Evolutionary conservation across 768 basidiomycete species (phyloP), one percentile per base, ranked within the genome.

Genomic region (Lactarius trivialis): DNA sequence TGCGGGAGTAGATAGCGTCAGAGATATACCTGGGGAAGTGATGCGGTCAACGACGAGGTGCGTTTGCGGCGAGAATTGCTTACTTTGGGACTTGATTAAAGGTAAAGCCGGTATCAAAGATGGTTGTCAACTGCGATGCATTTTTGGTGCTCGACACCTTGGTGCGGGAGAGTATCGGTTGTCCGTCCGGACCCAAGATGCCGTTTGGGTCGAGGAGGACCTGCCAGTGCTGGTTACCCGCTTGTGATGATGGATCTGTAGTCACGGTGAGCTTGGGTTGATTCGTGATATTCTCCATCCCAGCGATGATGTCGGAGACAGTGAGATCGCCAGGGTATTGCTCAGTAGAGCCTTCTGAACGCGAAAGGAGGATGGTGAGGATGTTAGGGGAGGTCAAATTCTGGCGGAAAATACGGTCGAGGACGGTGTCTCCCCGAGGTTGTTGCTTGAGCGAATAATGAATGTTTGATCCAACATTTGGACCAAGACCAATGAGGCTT

Each of bases 51-150:
- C 68, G 32, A 52, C 61, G 43, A 63, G 68, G 6, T 36, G 11
- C 9, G 21, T 36, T 48, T 43, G 39, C 66, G 32, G 30, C 59
- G 21, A 64, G 45, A 19, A 3, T 12, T 21, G 53, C 75, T 51
- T 70, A 82, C 82, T 74, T 65, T 55, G 84, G 77, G 41, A 88
- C 77, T 69, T 88, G 87, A 14, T 85, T 80, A 2, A 88, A 74
- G 0, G 85, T 79, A 70, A 86, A 89, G 0, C 89, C 88, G 4
- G 85, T 84, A 69, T 91, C 89, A 33, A 89, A 74, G 3, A 90
- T 76, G 4, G 81, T 81, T 1, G 85, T 85, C 8, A 82, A 73
- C 65, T 83, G 83, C 17, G 74, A 73, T 51, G 80, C 72, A 30
- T 73, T 71, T 1, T 76, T 74, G 33, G 77, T 73, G 11, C 73